Evolutionary conservation across 2,329 filamentous ascomycete genomes (phyloP).

Genomic region (Thelonectria blattea): DNA sequence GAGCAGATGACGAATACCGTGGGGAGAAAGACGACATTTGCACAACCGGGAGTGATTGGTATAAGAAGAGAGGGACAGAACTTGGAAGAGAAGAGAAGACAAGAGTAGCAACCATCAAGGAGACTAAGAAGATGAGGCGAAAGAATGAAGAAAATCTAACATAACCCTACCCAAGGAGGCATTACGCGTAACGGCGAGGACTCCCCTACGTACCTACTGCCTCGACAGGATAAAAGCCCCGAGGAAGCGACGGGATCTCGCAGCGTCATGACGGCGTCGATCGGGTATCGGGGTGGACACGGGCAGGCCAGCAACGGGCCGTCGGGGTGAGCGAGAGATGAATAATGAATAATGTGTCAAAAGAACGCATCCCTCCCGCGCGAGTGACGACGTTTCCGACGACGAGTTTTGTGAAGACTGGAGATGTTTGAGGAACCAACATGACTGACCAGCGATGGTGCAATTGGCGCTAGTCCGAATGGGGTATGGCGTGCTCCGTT

Average conservation of each 20-base stretch:
- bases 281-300: conserved; percentile 29
- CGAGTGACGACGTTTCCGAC: conserved; percentile 26
- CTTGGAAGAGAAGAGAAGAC: neutral
- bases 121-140: neutral
- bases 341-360: conserved; percentile 3
- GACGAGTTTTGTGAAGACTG: conserved; percentile 15
- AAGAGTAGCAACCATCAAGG: neutral
- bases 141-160: neutral
- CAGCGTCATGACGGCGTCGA: conserved; percentile 15
- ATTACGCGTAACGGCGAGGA: conserved; percentile 10
- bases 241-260: conserved; percentile 6
- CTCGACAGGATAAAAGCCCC: neutral
- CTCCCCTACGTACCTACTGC: neutral
- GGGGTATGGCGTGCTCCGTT: conserved; percentile 26
- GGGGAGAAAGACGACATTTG: conserved; percentile 36
- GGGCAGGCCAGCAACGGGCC: conserved; percentile 10
- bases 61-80: conserved; percentile 3
- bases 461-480: conserved; percentile 34
- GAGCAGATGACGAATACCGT: conserved; percentile 37
- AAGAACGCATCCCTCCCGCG: conserved; percentile 4
- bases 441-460: conserved; percentile 33
- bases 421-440: conserved; percentile 17
- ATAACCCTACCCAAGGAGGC: neutral
- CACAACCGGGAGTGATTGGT: conserved; percentile 6
- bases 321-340: conserved; percentile 12